These are phyloP conservation scores for Rhodotorula sp. DNA, from an alignment of 1,284 basidiomycete species.

Conservation along the genomic window DNA sequence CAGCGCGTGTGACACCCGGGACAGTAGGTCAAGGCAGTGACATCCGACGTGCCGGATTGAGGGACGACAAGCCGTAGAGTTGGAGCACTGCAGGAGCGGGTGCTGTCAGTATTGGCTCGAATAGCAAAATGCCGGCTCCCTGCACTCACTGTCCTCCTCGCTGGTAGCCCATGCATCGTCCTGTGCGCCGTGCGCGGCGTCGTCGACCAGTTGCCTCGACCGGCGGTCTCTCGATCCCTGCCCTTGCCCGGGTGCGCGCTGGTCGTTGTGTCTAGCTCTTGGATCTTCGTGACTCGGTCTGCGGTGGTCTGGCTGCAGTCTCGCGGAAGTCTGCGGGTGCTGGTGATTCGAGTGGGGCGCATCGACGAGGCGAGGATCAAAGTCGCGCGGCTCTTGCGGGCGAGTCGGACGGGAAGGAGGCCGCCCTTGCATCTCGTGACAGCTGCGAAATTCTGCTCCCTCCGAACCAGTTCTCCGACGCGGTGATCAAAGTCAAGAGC, in stretches of 20 bases:
- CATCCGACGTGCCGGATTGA: slow-evolving; percentile 45
- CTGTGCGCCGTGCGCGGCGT: neutral
- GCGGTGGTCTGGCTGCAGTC: neutral
- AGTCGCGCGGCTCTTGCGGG: slow-evolving; percentile 9
- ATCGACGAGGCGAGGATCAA: slow-evolving; percentile 14
- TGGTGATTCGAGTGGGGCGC: neutral
- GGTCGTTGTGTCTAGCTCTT: neutral
- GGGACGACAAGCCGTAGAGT: slow-evolving; percentile 50
- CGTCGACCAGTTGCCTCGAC: neutral
- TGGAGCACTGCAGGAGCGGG: slow-evolving; percentile 45
- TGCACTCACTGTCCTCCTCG: slow-evolving; percentile 39
- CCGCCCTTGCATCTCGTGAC: slow-evolving; percentile 2
- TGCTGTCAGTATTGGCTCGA: neutral
- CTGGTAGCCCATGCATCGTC: slow-evolving; percentile 30
- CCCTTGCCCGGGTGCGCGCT: neutral
- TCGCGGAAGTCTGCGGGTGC: neutral
- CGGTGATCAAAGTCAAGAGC: neutral
- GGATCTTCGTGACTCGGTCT: slow-evolving; percentile 1
- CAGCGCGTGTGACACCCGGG: neutral
- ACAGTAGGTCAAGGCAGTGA: neutral
- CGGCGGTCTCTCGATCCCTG: neutral
- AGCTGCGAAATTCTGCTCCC: neutral
- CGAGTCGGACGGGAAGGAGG: neutral
- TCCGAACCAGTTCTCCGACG: too few relatives aligned
- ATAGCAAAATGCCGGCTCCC: too few relatives aligned